Evolutionary conservation across 306 rosid species (phyloP), one percentile per base, ranked within the genome.

Genomic region (Sicyos edulis): DNA sequence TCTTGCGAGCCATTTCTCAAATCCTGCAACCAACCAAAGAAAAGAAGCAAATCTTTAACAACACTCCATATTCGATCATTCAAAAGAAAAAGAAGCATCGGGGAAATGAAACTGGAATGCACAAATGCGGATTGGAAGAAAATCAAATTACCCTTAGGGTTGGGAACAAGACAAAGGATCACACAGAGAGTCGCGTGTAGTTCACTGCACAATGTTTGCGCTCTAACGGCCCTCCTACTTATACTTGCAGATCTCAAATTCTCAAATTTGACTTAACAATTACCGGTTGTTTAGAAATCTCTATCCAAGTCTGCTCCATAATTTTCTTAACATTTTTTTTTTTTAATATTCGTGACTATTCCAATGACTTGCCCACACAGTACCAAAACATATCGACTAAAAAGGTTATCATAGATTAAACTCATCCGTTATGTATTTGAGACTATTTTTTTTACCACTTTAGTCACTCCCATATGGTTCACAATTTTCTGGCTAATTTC

Each of bases 1-100:
- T 93, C 97, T 93, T 93, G 79, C 96, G 97, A 8, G 98, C 98
- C 98, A 93, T 93, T 80, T 82, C 82, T 70, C 54, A 53, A 61
- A 47, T 0, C 67, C 76, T 57, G 55, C 13, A 37, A 13, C 34
- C 1, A 26, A 4, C 37, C 29, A 50, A 2, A 34, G 44, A 71
- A 54, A 65, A 67, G 20, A 67, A 67, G 20, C 7, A 55, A 67
- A 47, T 2, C 17, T 21, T 21, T 1, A 21, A 47, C 21, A 7
- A 1, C 20, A 47, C 13, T 21, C 42, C 55, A 45, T 45, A 45
- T 22, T 66, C 7, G 55, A 10, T 42, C 40, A 42, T 64, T 42
- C 34, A 22, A 57, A 57, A 11, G 34, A 1, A 13, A 12, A 60
- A 13, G 13, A 13, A 56, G 59, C 59, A 54, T 54, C 59, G 1